Base-by-base conservation (phyloP, 208 protist genomes). In the Wallacemonas rigidus region DNA sequence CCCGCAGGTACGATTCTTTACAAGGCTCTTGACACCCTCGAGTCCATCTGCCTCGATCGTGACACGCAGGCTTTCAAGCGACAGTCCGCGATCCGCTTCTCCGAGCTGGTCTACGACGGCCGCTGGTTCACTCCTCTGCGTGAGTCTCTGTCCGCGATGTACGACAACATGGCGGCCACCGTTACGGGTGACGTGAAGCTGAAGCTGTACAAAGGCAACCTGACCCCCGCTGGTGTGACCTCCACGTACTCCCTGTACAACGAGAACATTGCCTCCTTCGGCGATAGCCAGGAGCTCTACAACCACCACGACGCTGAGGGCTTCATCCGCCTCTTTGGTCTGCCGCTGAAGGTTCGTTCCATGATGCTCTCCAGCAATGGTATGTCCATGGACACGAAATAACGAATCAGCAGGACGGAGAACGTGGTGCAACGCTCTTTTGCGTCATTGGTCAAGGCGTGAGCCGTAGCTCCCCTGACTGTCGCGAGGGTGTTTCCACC, bases 51-150 rank as follows among this genome's bases (percentile, higher is more conserved):
- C 53, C 74, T 79, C 8, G 74, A 79, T 61, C 68, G 74, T 47
- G 74, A 79, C 62, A 79, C 74, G 41, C 74, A 79, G 68, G 35
- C 64, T 68, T 79, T 79, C 74, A 79, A 79, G 74, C 74, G 65
- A n/a, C 74, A 74, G 74, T 74, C 64, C 17, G 68, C 61, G 43
- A 53, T 79, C 67, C 74, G 74, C 74, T 79, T 79, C 74, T 61
- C 68, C 9, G 67, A 79, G 68, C 67, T 79, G 26, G 68, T 79
- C 11, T 79, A 79, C 74, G 74, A 79, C 68, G 74, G 74, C 61
- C 72, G 74, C 68, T 79, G 75, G 75, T 79, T 79, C 45, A 79
- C 62, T 38, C 63, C 75, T 9, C 68, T 71, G 58, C 61, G 61
- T 47, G 61, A 71, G 69, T 70, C 75, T 44, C 69, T 75, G 69